Percentiles rank a stretch among this genome's conserved stretches.
These are phyloP conservation scores for Hanseniaspora taiwanica DNA, from an alignment of 805 yeast species.

Conservation along the genomic window DNA sequence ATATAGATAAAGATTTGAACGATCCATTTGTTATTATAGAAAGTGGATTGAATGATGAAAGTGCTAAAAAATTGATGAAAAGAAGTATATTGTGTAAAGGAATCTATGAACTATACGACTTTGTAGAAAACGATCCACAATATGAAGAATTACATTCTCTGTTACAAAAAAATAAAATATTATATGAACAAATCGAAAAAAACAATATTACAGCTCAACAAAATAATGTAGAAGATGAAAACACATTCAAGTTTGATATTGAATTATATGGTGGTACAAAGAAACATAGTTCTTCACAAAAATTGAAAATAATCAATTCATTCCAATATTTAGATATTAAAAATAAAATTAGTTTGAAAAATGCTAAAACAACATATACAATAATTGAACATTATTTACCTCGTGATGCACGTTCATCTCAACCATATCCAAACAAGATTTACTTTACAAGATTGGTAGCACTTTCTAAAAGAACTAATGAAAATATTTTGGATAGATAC, in stretches of 20 bases:
- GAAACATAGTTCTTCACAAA: conserved; percentile 26
- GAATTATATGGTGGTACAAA: conserved; percentile 62
- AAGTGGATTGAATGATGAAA: conserved; percentile 43
- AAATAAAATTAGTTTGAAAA: conserved; percentile 68
- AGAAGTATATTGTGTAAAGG: conserved; percentile 62
- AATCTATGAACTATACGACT: conserved; percentile 54
- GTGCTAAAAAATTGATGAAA: conserved; percentile 49
- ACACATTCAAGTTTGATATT: conserved; percentile 71
- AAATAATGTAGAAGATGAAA: conserved; percentile 22
- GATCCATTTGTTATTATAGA: conserved; percentile 64
- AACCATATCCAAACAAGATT: conserved; percentile 36
- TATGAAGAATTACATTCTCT: conserved; percentile 35
- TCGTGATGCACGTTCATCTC: conserved; percentile 28
- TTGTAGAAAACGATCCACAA: conserved; percentile 58
- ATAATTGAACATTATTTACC: conserved; percentile 64
- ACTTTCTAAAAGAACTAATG: conserved; percentile 47
- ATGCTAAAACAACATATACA: conserved; percentile 58
- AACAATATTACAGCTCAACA: background rate
- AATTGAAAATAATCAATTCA: conserved; percentile 53
- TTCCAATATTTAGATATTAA: conserved; percentile 57
- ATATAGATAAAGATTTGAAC: conserved; percentile 40
- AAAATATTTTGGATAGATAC: conserved; percentile 47
- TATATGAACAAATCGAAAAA: conserved; percentile 6
- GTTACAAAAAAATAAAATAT: conserved; percentile 4
- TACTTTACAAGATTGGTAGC: conserved; percentile 71